phyloP scores from a whole-genome alignment of 2,329 filamentous ascomycete genomes.

The Passalora sequoiae region DNA sequence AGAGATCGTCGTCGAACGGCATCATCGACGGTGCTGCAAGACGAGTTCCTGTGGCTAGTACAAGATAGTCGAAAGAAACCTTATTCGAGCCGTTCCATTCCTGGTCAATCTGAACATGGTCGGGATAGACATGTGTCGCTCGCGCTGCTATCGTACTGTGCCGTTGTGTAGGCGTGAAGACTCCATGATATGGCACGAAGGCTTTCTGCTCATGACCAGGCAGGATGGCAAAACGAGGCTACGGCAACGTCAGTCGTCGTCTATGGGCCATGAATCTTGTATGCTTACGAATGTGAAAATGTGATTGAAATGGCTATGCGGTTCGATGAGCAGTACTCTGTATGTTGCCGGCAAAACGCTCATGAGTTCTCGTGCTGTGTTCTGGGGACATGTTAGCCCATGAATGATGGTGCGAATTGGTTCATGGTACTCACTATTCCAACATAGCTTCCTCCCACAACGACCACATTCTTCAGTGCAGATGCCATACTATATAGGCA shows the following conservation, averaged over 20 bases:
- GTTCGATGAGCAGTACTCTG: slow-evolving; percentile 21
- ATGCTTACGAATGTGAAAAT: slow-evolving; percentile 21
- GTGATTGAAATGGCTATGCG: slow-evolving; percentile 21
- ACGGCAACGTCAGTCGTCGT: too few relatives aligned
- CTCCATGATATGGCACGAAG: slow-evolving; percentile 20
- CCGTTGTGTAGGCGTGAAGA: slow-evolving; percentile 11
- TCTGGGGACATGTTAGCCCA: slow-evolving; percentile 7
- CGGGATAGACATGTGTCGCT: slow-evolving; percentile 14
- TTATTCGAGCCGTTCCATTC: slow-evolving; percentile 15
- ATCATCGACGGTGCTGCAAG: slow-evolving; percentile 19
- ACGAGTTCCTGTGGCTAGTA: slow-evolving; percentile 20
- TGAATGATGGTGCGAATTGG: not conserved
- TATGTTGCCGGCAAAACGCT: slow-evolving; percentile 13
- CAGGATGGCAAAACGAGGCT: slow-evolving; percentile 22
- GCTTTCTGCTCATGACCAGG: slow-evolving; percentile 22
- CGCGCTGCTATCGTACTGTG: slow-evolving; percentile 15
- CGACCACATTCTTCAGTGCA: slow-evolving; percentile 19
- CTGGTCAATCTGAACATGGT: slow-evolving; percentile 14
- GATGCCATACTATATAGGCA: slow-evolving; percentile 5
- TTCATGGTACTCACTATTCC: slow-evolving; percentile 12
- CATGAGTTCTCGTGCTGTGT: slow-evolving; percentile 18
- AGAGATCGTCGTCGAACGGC: slow-evolving; percentile 13
- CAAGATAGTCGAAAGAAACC: slow-evolving; percentile 21
- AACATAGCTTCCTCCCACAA: slow-evolving; percentile 21
- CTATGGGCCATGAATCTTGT: too few relatives aligned